A percentile compares a stretch with the other conserved stretches of the same genome.
Evolutionary conservation across 352 stramenopile genomes (phyloP).

Genomic region (Phytopythium aichiense): DNA sequence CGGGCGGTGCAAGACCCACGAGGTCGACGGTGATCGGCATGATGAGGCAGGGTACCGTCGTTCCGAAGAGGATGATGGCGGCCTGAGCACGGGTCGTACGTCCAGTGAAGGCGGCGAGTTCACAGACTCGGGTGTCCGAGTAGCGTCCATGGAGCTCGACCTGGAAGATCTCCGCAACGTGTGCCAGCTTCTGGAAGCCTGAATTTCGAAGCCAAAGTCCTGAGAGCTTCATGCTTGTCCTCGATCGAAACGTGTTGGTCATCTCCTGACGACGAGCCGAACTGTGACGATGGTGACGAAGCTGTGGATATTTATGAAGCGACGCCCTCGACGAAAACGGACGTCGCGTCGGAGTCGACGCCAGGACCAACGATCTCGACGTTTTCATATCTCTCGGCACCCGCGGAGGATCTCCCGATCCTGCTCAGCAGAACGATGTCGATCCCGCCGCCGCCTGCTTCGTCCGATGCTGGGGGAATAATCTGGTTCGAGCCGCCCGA

Average conservation of each 20-base stretch:
- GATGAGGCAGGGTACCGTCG: slow-evolving; percentile 14
- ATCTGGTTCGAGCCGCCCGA: slow-evolving; percentile 58
- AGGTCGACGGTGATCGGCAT: slow-evolving; percentile 17
- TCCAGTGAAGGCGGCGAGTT: slow-evolving; percentile 9
- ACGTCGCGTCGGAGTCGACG: too few relatives aligned
- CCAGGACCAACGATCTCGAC: too few relatives aligned
- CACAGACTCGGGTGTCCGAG: slow-evolving; percentile 8
- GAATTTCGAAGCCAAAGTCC: not conserved
- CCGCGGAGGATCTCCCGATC: not conserved
- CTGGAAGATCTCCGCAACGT: slow-evolving; percentile 7
- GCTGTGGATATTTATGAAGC: too few relatives aligned
- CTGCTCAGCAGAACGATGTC: not conserved
- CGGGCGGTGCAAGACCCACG: slow-evolving; percentile 9
- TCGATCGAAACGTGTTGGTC: not conserved
- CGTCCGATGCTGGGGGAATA: slow-evolving; percentile 13
- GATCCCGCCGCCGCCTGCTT: not conserved
- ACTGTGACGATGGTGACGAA: too few relatives aligned
- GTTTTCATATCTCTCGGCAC: too few relatives aligned
- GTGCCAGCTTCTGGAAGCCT: not conserved
- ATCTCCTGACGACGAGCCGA: not conserved
- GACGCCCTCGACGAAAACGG: too few relatives aligned
- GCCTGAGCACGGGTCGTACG: slow-evolving; percentile 9
- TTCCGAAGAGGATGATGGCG: slow-evolving; percentile 9
- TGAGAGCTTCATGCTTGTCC: not conserved
- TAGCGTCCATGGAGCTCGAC: slow-evolving; percentile 21